Percentiles rank a stretch among this genome's conserved stretches.
Conservation (phyloP, 164 flowering plant genomes). For the Aristolochia fimbriata region DNA sequence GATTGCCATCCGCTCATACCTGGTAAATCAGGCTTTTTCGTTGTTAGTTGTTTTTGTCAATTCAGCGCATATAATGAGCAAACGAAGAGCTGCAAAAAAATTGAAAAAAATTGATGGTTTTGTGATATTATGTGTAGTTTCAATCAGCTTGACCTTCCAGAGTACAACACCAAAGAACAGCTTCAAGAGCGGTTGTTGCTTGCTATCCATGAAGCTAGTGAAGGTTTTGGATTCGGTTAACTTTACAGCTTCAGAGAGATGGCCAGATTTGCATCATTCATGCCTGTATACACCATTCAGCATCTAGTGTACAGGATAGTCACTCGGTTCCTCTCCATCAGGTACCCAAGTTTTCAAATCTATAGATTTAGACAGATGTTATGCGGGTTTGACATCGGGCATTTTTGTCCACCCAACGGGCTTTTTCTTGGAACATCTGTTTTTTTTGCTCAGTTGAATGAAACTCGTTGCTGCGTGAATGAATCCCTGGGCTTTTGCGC, state of each 20-base stretch:
- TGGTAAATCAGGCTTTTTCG: conserved; percentile 37
- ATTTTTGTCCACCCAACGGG: too few species aligned
- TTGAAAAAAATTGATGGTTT: neutral
- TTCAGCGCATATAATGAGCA: neutral
- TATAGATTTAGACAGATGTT: too few species aligned
- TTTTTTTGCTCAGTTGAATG: too few species aligned
- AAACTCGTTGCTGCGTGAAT: too few species aligned
- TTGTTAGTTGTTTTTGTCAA: neutral
- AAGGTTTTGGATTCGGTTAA: conserved; percentile 96
- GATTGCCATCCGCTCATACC: conserved; percentile 95
- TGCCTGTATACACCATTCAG: conserved; percentile 6
- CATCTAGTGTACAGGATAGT: conserved; percentile 38
- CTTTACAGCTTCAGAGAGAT: neutral
- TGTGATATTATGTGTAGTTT: conserved; percentile 41
- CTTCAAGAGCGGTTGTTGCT: conserved; percentile 83
- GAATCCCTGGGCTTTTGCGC: too few species aligned
- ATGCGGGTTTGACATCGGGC: too few species aligned
- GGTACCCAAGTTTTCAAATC: too few species aligned
- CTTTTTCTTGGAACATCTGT: too few species aligned
- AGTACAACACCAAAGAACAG: conserved; percentile 79
- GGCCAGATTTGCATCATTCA: conserved; percentile 3
- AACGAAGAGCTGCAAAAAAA: too few species aligned
- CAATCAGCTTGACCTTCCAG: conserved; percentile 94
- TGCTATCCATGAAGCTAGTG: conserved; percentile 98
- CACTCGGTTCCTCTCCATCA: neutral